Base-by-base conservation (phyloP, 164 flowering plant genomes). In the Piper betle region DNA sequence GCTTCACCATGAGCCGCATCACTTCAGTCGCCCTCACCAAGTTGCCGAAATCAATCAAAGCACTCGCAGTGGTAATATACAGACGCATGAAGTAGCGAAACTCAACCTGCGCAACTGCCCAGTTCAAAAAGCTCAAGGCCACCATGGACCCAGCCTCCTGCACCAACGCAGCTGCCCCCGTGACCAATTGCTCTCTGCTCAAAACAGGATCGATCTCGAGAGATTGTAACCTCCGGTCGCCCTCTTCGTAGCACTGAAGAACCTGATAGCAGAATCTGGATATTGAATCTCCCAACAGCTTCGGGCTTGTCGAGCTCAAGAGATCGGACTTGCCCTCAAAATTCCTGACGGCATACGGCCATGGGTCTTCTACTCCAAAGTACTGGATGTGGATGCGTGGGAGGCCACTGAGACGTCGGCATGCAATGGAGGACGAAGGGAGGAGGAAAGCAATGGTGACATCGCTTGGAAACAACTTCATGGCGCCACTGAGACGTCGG, bases 121-220 rank as follows among this genome's bases (percentile, higher is more conserved):
- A 93, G 53, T 87, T 63, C 64, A 93, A 84, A 83, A 91, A 91
- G 62, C 84, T 65, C 18, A 86, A 58, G 0, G 97, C 86, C 53
- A 76, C 89, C 86, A 84, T 80, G 0, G 99, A 79, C 16, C 97
- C 99, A 2, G 78, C 86, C 64, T 82, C 80, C 6, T 61, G 69
- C 3, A 85, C 83, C 2, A 93, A 78, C n/a, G 87, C 73, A 37
- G 97, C 86, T 17, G 84, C 78, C 4, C 86, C 79, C 0, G 95
- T 80, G 37, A 80, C 70, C 8, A 82, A 86, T 53, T 90, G 92
- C 50, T 93, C 97, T 37, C 69, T 87, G 59, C 87, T 80, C 65
- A 93, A 68, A 16, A 71, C 62, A 2, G 79, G 62, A 52, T 80
- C 66, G 1, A 80, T 37, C 13, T 67, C 63, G 13, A 84, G 74